These are phyloP conservation scores for Alternaria postmessia DNA, from an alignment of 2,329 filamentous ascomycete species.

Conservation along the genomic window DNA sequence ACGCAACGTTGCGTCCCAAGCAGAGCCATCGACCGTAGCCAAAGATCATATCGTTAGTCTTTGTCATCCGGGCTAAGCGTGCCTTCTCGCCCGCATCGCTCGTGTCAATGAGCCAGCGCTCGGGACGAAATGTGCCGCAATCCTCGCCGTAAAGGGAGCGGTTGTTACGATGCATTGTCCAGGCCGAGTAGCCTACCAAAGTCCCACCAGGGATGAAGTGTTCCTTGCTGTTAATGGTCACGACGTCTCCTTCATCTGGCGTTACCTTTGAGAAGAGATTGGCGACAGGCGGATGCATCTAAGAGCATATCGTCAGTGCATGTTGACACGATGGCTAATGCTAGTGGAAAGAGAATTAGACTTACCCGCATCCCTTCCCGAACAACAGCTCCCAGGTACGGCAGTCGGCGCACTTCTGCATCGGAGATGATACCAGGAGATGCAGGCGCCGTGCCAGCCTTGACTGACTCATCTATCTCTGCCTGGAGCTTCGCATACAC, in stretches of 20 bases:
- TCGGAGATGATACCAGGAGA: conserved; percentile 58
- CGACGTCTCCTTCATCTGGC: conserved; percentile 43
- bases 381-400: conserved; percentile 58
- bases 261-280: conserved; percentile 44
- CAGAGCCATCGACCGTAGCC: conserved; percentile 49
- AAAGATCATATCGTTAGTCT: conserved; percentile 48
- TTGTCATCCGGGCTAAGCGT: conserved; percentile 41
- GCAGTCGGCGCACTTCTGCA: conserved; percentile 50
- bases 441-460: conserved; percentile 45
- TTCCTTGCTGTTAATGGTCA: conserved; percentile 38
- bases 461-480: conserved; percentile 56
- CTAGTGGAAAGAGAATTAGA: neutral
- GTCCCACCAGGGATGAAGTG: conserved; percentile 48
- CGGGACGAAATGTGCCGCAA: conserved; percentile 57
- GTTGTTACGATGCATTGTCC: conserved; percentile 45
- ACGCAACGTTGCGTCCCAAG: conserved; percentile 44
- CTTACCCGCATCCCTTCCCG: conserved; percentile 55
- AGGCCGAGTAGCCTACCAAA: conserved; percentile 45
- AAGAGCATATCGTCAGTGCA: neutral
- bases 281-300: conserved; percentile 53
- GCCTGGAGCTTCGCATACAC: conserved; percentile 57
- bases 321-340: neutral
- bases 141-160: conserved; percentile 49
- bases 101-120: conserved; percentile 56
- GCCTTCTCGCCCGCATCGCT: conserved; percentile 29